These are phyloP conservation scores for Wakefieldia striispora DNA, from an alignment of 768 basidiomycete genomes.

Conservation along the genomic window DNA sequence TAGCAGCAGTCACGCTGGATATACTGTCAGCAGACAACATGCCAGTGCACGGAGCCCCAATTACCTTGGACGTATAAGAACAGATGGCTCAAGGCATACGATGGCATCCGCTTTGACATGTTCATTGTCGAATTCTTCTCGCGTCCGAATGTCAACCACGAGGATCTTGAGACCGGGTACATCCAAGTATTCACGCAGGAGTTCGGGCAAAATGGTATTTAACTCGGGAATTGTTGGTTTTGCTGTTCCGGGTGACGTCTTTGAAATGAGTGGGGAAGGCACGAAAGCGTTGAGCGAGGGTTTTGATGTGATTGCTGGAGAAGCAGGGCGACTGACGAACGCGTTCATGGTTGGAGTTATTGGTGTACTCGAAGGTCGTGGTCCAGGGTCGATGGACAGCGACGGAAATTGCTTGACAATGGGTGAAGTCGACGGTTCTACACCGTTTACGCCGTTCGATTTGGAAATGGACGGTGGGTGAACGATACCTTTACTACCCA, in stretches of 20 bases:
- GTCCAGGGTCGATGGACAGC: constrained; percentile 45
- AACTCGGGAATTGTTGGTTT: constrained; percentile 55
- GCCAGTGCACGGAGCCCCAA: constrained; percentile 19
- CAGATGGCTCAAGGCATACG: constrained; percentile 83
- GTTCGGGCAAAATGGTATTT: constrained; percentile 58
- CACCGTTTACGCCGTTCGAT: constrained; percentile 31
- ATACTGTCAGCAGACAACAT: constrained; percentile 8
- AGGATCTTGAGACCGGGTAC: constrained; percentile 55
- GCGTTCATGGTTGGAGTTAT: constrained; percentile 55
- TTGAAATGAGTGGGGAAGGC: constrained; percentile 32
- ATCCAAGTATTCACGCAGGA: constrained; percentile 57
- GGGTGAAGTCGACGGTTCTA: constrained; percentile 32
- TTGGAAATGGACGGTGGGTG: constrained; percentile 21
- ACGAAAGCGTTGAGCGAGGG: constrained; percentile 41
- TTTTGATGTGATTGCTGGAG: constrained; percentile 47
- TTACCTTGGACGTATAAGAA: constrained; percentile 68
- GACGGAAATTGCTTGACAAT: constrained; percentile 37
- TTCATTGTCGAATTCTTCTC: constrained; percentile 72
- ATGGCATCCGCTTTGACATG: constrained; percentile 67
- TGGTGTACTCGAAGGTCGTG: constrained; percentile 69
- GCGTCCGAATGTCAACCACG: constrained; percentile 78
- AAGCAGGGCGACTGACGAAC: constrained; percentile 62
- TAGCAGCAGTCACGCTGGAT: constrained; percentile 58
- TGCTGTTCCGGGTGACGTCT: constrained; percentile 26
- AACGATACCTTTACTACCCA: constrained; percentile 29